These are phyloP conservation scores for Endothia cerciana DNA, from an alignment of 2,329 filamentous ascomycete genomes.

Conservation along the genomic window DNA sequence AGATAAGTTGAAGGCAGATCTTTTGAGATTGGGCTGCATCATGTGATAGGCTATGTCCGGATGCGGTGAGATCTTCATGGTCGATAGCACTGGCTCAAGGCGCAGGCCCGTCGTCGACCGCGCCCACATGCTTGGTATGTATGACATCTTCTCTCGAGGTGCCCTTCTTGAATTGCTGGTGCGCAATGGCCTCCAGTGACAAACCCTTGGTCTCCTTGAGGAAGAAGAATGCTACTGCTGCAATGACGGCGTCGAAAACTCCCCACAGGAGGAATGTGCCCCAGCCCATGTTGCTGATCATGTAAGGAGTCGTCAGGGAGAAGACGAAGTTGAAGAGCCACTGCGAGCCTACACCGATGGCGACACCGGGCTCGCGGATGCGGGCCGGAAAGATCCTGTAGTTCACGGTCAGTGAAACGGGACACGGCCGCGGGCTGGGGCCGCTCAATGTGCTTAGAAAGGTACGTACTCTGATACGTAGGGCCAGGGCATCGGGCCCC, in stretches of 20 bases:
- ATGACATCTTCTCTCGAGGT: conserved; percentile 21
- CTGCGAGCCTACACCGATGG: conserved; percentile 49
- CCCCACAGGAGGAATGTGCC: conserved; percentile 53
- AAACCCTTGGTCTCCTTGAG: conserved; percentile 73
- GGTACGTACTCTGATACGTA: conserved; percentile 47
- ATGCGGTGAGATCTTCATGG: not conserved
- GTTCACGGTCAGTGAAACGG: not conserved
- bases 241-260: conserved; percentile 47
- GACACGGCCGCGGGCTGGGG: not conserved
- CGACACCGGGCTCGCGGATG: conserved; percentile 52
- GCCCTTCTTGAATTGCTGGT: conserved; percentile 35
- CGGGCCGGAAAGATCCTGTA: conserved; percentile 51
- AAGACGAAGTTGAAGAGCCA: conserved; percentile 57
- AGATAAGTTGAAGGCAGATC: not conserved
- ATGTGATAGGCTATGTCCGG: not conserved
- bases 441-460: too few species aligned
- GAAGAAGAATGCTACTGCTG: conserved; percentile 52
- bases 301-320: conserved; percentile 52
- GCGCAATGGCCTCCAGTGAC: conserved; percentile 61
- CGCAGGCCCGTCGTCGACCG: not conserved
- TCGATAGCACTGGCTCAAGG: not conserved
- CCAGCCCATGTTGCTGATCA: conserved; percentile 52
- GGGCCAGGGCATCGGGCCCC: conserved; percentile 56
- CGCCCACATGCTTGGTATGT: conserved; percentile 26
- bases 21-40: not conserved